A percentile compares a stretch with the other conserved stretches of the same genome.
These are phyloP conservation scores for Yarrowia sp. DNA, from an alignment of 805 yeast species.

Conservation along the genomic window DNA sequence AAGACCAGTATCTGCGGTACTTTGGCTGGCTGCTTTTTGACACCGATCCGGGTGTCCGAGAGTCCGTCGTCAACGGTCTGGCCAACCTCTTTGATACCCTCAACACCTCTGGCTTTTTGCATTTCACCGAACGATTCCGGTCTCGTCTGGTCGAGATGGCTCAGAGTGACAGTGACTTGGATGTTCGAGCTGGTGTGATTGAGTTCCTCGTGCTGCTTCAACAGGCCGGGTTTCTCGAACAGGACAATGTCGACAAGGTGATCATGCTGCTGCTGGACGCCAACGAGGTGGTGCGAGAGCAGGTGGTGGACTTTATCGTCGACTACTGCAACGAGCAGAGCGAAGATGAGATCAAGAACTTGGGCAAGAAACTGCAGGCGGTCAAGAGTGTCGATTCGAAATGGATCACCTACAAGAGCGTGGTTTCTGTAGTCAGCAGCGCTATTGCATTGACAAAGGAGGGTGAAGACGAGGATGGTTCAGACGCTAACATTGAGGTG, in stretches of 20 bases:
- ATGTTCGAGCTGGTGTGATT: conserved; percentile 61
- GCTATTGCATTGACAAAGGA: not conserved
- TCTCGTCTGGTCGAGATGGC: conserved; percentile 70
- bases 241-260: conserved; percentile 58
- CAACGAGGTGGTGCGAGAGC: conserved; percentile 52
- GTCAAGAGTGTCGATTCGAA: conserved; percentile 3
- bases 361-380: conserved; percentile 28
- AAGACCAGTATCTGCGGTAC: conserved; percentile 72
- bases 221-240: conserved; percentile 68
- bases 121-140: conserved; percentile 78
- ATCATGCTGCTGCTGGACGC: conserved; percentile 53
- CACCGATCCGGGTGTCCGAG: conserved; percentile 63
- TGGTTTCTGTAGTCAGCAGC: conserved; percentile 6
- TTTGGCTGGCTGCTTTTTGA: conserved; percentile 90
- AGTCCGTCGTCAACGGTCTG: conserved; percentile 66
- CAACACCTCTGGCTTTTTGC: conserved; percentile 70
- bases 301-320: conserved; percentile 61
- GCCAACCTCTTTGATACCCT: conserved; percentile 57
- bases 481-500: conserved; percentile 1
- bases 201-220: conserved; percentile 62
- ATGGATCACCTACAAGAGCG: conserved; percentile 23
- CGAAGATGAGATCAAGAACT: conserved; percentile 40
- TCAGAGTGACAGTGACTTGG: conserved; percentile 60
- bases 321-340: conserved; percentile 50
- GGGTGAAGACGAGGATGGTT: not conserved